Evolutionary conservation across 2,329 filamentous ascomycete genomes (phyloP).

Genomic region (Calonectria henricotiae): DNA sequence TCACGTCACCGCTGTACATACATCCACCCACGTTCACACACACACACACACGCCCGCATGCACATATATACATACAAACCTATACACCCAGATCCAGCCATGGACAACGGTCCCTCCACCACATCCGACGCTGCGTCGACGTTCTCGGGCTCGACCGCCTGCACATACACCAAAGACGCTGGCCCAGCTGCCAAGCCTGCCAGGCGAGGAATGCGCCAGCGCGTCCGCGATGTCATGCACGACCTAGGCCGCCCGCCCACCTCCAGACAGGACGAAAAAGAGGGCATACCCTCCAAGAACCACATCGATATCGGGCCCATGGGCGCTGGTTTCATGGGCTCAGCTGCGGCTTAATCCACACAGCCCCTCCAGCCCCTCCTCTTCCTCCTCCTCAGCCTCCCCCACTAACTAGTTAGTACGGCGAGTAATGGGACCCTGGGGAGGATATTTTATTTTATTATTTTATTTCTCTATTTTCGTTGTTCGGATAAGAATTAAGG

Average conservation of each 20-base stretch:
- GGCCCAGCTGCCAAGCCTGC: constrained; percentile 25
- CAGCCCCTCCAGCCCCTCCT: neutral
- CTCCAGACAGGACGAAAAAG: constrained; percentile 54
- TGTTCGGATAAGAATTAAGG: neutral
- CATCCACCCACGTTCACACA: neutral
- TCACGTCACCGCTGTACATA: neutral
- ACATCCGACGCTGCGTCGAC: constrained; percentile 55
- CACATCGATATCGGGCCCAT: constrained; percentile 53
- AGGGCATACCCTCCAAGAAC: constrained; percentile 53
- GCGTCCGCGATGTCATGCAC: constrained; percentile 56
- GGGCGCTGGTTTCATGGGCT: constrained; percentile 48
- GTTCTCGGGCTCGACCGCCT: constrained; percentile 54
- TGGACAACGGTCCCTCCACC: constrained; percentile 47
- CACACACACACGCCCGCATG: neutral
- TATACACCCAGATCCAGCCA: constrained; percentile 2
- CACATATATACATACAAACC: neutral
- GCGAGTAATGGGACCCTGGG: neutral
- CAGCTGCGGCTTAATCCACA: constrained; percentile 42
- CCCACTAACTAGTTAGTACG: neutral
- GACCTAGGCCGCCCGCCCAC: constrained; percentile 57
- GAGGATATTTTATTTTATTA: too few species aligned
- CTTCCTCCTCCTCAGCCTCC: neutral
- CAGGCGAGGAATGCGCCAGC: constrained; percentile 54
- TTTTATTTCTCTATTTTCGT: neutral
- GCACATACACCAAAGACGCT: constrained; percentile 53